Conservation (phyloP, 768 basidiomycete species). For the Lentinula lateritia region DNA sequence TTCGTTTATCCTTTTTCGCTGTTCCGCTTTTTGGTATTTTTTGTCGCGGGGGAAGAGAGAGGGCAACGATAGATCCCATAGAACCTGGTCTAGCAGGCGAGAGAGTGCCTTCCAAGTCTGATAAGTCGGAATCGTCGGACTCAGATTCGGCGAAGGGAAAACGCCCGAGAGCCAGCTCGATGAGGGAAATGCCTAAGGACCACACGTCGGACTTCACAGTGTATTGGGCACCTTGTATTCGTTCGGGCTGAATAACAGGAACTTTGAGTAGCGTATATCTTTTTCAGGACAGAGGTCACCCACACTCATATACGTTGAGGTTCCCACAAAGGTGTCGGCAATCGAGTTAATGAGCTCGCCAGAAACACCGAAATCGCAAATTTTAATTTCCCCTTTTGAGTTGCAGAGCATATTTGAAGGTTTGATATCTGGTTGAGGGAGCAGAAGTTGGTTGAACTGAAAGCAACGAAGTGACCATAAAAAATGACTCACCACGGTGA, state of each 20-base stretch:
- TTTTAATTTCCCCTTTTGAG: slow-evolving; percentile 94
- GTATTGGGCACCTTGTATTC: slow-evolving; percentile 97
- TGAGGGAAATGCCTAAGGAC: slow-evolving; percentile 95
- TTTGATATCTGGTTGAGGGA: slow-evolving; percentile 78
- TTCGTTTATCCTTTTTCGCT: slow-evolving; percentile 73
- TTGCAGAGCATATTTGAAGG: slow-evolving; percentile 97
- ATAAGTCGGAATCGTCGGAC: slow-evolving; percentile 73
- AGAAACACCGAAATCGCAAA: slow-evolving; percentile 98
- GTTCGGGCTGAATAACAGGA: slow-evolving; percentile 70
- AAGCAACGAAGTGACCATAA: slow-evolving; percentile 10
- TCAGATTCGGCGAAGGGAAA: slow-evolving; percentile 92
- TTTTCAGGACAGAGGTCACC: slow-evolving; percentile 25
- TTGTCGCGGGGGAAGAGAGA: slow-evolving; percentile 17
- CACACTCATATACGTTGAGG: slow-evolving; percentile 99
- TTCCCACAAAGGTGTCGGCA: slow-evolving; percentile 98
- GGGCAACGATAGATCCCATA: slow-evolving; percentile 36
- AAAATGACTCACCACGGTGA: slow-evolving; percentile 76
- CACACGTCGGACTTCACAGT: slow-evolving; percentile 99
- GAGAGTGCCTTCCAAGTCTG: slow-evolving; percentile 76
- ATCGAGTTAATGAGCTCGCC: slow-evolving; percentile 99
- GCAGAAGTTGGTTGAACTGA: slow-evolving; percentile 3
- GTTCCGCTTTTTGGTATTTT: slow-evolving; percentile 36
- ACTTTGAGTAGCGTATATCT: slow-evolving; percentile 9
- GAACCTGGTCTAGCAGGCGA: slow-evolving; percentile 64
- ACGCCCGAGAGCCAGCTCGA: slow-evolving; percentile 93